These are phyloP conservation scores for Cyamopsis tetragonoloba DNA, from an alignment of 306 rosid species.

Conservation along the genomic window DNA sequence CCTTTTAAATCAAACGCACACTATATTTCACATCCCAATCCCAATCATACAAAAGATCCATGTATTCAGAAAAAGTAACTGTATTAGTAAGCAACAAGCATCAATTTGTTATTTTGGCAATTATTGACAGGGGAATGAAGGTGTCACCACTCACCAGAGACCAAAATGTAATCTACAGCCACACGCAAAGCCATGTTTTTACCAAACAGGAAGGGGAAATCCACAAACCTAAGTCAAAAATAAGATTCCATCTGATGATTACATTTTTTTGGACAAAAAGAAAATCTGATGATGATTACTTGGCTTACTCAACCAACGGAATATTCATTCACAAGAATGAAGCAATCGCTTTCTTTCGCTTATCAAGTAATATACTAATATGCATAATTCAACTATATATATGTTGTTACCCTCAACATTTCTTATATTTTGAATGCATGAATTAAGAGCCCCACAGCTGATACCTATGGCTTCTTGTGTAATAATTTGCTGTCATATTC, in stretches of 20 bases:
- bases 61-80: neutral
- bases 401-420: slow-evolving; percentile 2
- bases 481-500: slow-evolving; percentile 23
- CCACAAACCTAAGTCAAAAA: slow-evolving; percentile 5
- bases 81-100: neutral
- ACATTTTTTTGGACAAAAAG: too few relatives aligned
- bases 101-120: neutral
- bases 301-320: slow-evolving; percentile 1
- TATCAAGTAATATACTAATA: slow-evolving; percentile 3
- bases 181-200: neutral
- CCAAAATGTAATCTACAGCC: neutral
- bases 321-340: slow-evolving; percentile 10
- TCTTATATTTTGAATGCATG: too few relatives aligned
- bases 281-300: slow-evolving; percentile 5
- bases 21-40: neutral
- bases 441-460: neutral
- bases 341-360: slow-evolving; percentile 11
- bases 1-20: neutral
- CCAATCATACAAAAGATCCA: neutral
- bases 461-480: neutral
- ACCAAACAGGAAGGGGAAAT: neutral
- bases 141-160: neutral
- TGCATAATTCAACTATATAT: slow-evolving; percentile 6
- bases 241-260: slow-evolving; percentile 3
- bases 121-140: neutral